Evolutionary conservation across 2,329 filamentous ascomycete species (phyloP).

Genomic region (Mariannaea sp.): DNA sequence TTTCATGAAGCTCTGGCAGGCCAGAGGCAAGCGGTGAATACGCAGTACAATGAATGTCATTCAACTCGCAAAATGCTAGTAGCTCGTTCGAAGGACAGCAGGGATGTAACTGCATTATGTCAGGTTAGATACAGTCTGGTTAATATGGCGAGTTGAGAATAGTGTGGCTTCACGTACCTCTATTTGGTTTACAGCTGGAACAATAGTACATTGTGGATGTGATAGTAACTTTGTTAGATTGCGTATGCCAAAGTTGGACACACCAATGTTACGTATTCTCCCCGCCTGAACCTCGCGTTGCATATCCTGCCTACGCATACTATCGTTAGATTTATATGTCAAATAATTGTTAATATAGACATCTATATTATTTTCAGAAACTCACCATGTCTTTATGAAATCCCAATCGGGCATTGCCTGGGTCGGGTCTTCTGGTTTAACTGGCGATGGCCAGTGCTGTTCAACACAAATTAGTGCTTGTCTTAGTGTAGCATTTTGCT

Average conservation of each 20-base stretch:
- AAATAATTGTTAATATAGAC: background rate
- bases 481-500: no score
- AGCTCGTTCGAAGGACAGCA: conserved; percentile 21
- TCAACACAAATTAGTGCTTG: no score
- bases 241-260: conserved; percentile 80
- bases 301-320: conserved; percentile 61
- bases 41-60: conserved; percentile 21
- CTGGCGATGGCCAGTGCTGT: conserved; percentile 24
- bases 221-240: conserved; percentile 77
- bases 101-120: conserved; percentile 11
- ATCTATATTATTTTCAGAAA: no score
- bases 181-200: conserved; percentile 76
- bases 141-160: no score
- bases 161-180: conserved; percentile 64
- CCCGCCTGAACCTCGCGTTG: conserved; percentile 68
- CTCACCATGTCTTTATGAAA: conserved; percentile 21
- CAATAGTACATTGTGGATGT: conserved; percentile 62
- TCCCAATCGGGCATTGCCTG: conserved; percentile 32
- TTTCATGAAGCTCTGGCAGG: conserved; percentile 11
- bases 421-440: conserved; percentile 16
- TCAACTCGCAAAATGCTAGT: conserved; percentile 17
- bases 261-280: conserved; percentile 77
- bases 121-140: background rate
- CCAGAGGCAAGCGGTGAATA: conserved; percentile 18
- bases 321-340: no score